Conservation (phyloP, 148 eudicot species). For the Bassia scoparia region DNA sequence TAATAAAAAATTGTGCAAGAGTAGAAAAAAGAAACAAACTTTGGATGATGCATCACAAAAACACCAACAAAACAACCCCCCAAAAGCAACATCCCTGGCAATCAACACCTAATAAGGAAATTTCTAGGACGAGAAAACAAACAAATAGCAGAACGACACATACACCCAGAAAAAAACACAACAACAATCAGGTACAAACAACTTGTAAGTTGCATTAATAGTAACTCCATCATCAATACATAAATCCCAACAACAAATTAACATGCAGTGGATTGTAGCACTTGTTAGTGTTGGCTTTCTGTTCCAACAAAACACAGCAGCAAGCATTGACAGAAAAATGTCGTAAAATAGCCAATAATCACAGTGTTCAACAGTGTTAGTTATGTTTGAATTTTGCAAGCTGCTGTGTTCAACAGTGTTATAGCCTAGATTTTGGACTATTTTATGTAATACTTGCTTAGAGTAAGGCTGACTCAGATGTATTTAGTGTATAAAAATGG, state of each 20-base stretch:
- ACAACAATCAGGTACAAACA: background rate
- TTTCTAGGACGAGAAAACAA: conserved; percentile 12
- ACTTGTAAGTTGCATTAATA: background rate
- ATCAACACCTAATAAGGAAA: conserved; percentile 24
- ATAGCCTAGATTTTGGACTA: too few relatives aligned
- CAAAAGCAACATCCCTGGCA: background rate
- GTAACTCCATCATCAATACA: conserved; percentile 11
- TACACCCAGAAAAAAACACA: conserved; percentile 9
- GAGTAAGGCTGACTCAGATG: too few relatives aligned
- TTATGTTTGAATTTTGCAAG: too few relatives aligned
- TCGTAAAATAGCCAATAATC: too few relatives aligned
- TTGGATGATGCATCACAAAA: conserved; percentile 10
- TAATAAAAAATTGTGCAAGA: background rate
- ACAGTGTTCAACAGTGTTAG: too few relatives aligned
- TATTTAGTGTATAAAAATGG: too few relatives aligned
- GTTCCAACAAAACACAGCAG: background rate
- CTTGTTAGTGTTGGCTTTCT: background rate
- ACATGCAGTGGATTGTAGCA: conserved; percentile 33
- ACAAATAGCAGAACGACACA: conserved; percentile 22
- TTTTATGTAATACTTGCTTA: too few relatives aligned
- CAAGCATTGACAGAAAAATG: background rate
- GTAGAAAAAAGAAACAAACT: background rate
- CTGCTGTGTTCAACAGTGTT: too few relatives aligned
- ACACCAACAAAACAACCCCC: conserved; percentile 15
- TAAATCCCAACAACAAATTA: conserved; percentile 20